These are phyloP conservation scores for Aspergillus calidoustus DNA, from an alignment of 2,329 filamentous ascomycete species.

Conservation along the genomic window DNA sequence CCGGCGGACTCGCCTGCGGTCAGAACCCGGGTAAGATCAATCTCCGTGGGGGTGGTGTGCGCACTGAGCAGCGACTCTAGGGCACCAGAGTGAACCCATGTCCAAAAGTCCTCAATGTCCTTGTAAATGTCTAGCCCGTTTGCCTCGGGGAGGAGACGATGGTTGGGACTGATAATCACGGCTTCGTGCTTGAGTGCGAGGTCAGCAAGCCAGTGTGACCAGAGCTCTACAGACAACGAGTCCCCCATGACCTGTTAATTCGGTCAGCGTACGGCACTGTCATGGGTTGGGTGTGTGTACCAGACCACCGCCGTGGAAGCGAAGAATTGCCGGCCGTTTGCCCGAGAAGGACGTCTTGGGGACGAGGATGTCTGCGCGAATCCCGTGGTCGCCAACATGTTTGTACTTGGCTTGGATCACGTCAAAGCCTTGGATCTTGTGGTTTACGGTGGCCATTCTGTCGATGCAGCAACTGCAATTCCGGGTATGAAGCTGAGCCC, in stretches of 20 bases:
- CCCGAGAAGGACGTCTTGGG: constrained; percentile 41
- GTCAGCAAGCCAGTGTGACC: constrained; percentile 43
- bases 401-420: constrained; percentile 49
- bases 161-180: constrained; percentile 54
- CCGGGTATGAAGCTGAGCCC: neutral
- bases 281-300: constrained; percentile 27
- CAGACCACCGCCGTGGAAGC: constrained; percentile 52
- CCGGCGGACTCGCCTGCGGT: constrained; percentile 38
- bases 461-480: neutral
- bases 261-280: constrained; percentile 10
- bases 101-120: constrained; percentile 56
- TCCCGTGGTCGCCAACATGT: constrained; percentile 41
- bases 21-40: constrained; percentile 34
- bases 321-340: constrained; percentile 47
- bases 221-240: constrained; percentile 34
- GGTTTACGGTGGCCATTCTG: neutral
- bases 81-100: constrained; percentile 43
- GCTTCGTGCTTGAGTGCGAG: constrained; percentile 45
- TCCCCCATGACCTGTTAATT: constrained; percentile 35
- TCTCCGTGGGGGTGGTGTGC: constrained; percentile 17
- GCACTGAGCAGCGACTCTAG: constrained; percentile 20
- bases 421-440: constrained; percentile 37
- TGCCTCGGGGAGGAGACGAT: constrained; percentile 58
- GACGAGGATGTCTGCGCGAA: constrained; percentile 42
- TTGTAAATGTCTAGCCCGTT: constrained; percentile 52